Percentiles rank a stretch among this genome's conserved stretches.
phyloP scores from a whole-genome alignment of 495 filamentous ascomycete species.

The Paragyromitra xinjiangensis region DNA sequence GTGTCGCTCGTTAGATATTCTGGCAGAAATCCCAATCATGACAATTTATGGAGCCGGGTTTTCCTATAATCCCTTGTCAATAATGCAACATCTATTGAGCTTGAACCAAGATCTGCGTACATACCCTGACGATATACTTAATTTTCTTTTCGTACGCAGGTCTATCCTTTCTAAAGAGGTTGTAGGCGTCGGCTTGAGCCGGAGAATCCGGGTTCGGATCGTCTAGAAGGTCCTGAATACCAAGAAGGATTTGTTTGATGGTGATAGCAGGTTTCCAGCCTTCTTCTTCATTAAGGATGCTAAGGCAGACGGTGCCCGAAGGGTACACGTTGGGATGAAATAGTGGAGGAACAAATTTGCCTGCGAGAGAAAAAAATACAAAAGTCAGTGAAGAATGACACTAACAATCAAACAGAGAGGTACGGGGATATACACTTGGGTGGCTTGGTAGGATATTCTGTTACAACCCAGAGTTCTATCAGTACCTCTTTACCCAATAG shows the following conservation, averaged over 20 bases:
- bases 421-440: constrained; percentile 80
- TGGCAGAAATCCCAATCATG: background rate
- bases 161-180: constrained; percentile 91
- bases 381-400: constrained; percentile 3
- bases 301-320: constrained; percentile 95
- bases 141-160: constrained; percentile 87
- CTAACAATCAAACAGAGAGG: background rate
- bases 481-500: background rate
- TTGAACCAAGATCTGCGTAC: background rate
- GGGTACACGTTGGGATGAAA: constrained; percentile 99
- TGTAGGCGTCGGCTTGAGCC: constrained; percentile 96
- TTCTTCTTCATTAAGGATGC: constrained; percentile 98
- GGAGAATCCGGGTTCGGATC: constrained; percentile 97
- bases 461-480: constrained; percentile 26
- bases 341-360: constrained; percentile 94
- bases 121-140: constrained; percentile 72
- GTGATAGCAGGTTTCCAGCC: constrained; percentile 99
- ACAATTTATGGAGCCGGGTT: constrained; percentile 51
- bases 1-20: background rate
- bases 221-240: constrained; percentile 92
- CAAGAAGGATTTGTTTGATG: constrained; percentile 94
- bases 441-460: constrained; percentile 98
- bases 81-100: background rate
- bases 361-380: constrained; percentile 61
- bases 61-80: constrained; percentile 40